phyloP scores from a whole-genome alignment of 805 yeast species.

The Cyberlindnera galapagoensis region DNA sequence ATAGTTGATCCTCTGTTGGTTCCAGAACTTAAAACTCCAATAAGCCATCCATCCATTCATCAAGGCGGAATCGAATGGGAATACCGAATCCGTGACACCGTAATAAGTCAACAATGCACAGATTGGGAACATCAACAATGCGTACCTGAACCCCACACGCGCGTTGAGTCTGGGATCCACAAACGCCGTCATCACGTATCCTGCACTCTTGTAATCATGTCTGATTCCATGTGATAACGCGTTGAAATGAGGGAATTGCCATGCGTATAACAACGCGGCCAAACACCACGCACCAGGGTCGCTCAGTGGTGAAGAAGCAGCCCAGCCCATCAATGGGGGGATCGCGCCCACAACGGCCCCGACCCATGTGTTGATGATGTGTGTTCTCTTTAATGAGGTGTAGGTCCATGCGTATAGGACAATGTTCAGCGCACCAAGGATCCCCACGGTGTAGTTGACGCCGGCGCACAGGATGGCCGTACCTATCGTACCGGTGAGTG shows the following conservation, averaged over 20 bases:
- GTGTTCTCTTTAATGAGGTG: slow-evolving; percentile 80
- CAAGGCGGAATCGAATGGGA: slow-evolving; percentile 72
- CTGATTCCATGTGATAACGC: slow-evolving; percentile 83
- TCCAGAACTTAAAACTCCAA: slow-evolving; percentile 79
- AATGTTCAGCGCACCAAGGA: slow-evolving; percentile 75
- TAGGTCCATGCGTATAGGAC: slow-evolving; percentile 83
- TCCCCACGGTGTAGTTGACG: slow-evolving; percentile 80
- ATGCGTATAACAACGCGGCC: slow-evolving; percentile 84
- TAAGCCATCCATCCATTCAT: slow-evolving; percentile 83
- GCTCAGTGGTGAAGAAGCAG: slow-evolving; percentile 69
- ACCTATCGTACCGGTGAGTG: slow-evolving; percentile 65
- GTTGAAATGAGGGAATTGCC: slow-evolving; percentile 99
- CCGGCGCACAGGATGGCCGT: slow-evolving; percentile 63
- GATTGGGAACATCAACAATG: slow-evolving; percentile 88
- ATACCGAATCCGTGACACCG: slow-evolving; percentile 77
- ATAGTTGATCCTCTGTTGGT: slow-evolving; percentile 65
- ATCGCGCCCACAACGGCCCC: slow-evolving; percentile 99
- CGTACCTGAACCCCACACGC: slow-evolving; percentile 84
- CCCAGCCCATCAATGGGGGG: slow-evolving; percentile 99
- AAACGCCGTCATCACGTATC: slow-evolving; percentile 96
- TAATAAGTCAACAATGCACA: slow-evolving; percentile 77
- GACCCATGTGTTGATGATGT: slow-evolving; percentile 93
- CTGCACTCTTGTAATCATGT: slow-evolving; percentile 84
- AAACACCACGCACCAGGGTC: slow-evolving; percentile 96
- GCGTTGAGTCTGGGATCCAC: slow-evolving; percentile 90